Evolutionary conservation across 1,284 basidiomycete species (phyloP).

Genomic region (Tremellales sp.): DNA sequence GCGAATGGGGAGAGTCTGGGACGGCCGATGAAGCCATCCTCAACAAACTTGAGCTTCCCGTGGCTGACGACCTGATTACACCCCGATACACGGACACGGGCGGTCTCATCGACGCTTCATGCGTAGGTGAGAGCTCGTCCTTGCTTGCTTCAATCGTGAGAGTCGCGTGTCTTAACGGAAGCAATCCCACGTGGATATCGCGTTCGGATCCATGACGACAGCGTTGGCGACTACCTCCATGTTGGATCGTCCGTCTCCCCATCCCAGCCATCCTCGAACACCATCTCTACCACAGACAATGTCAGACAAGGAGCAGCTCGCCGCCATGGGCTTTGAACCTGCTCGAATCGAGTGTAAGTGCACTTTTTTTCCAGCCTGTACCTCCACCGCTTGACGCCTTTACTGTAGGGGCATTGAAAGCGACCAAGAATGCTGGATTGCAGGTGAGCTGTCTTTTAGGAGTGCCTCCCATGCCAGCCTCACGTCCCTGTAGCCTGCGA

Average conservation of each 20-base stretch:
- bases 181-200: too few species aligned
- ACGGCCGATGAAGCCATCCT: too few species aligned
- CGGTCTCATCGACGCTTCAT: too few species aligned
- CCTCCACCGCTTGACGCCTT: constrained; percentile 1
- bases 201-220: too few species aligned
- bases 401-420: constrained; percentile 71
- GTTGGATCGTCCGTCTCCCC: too few species aligned
- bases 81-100: too few species aligned
- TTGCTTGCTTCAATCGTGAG: background rate
- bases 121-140: too few species aligned
- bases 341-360: constrained; percentile 76
- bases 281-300: constrained; percentile 19
- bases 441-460: constrained; percentile 28
- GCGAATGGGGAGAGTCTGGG: too few species aligned
- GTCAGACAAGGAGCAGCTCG: constrained; percentile 68
- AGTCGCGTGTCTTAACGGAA: too few species aligned
- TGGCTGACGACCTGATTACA: too few species aligned
- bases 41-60: too few species aligned
- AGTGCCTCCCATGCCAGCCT: background rate
- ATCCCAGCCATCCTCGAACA: background rate
- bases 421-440: constrained; percentile 70
- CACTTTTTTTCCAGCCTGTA: background rate
- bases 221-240: too few species aligned
- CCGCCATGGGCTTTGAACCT: constrained; percentile 80
- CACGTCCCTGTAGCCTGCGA: constrained; percentile 61